Conservation (phyloP, 2,329 filamentous ascomycete genomes). For the Amauroascus niger region DNA sequence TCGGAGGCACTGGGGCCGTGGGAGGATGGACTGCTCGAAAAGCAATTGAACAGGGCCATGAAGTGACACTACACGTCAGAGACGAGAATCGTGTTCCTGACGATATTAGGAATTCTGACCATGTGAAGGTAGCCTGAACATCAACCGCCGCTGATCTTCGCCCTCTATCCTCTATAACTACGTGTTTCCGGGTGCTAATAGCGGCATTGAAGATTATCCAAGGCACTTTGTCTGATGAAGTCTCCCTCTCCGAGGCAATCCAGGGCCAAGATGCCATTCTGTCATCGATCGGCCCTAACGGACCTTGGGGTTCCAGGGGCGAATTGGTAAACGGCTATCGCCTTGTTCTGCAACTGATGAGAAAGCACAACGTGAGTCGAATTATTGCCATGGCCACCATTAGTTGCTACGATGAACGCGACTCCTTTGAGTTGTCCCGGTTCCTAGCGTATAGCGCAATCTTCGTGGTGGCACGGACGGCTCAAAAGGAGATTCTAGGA, state of each 20-base stretch:
- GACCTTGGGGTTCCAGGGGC: background rate
- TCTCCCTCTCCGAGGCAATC: constrained; percentile 15
- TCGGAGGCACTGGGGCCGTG: constrained; percentile 14
- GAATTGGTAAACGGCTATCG: constrained; percentile 14
- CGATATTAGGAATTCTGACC: constrained; percentile 13
- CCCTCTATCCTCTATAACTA: background rate
- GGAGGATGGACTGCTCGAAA: constrained; percentile 14
- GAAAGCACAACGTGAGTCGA: constrained; percentile 24
- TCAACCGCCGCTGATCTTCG: background rate
- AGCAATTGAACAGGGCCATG: constrained; percentile 15
- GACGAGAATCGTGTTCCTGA: constrained; percentile 18
- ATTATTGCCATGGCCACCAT: constrained; percentile 31
- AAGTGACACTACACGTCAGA: constrained; percentile 16
- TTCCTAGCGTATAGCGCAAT: constrained; percentile 15
- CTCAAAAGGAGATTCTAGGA: constrained; percentile 14
- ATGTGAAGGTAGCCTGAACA: constrained; percentile 12
- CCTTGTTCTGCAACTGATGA: constrained; percentile 23
- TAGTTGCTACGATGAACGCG: constrained; percentile 22
- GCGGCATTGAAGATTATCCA: constrained; percentile 11
- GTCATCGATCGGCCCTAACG: constrained; percentile 17
- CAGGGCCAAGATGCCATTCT: constrained; percentile 19
- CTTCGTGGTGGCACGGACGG: constrained; percentile 9
- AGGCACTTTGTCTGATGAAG: constrained; percentile 13
- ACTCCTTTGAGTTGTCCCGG: constrained; percentile 19
- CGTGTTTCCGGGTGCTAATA: background rate